phyloP scores from a whole-genome alignment of 768 basidiomycete species.

The Pleurotus salmoneostramineus region DNA sequence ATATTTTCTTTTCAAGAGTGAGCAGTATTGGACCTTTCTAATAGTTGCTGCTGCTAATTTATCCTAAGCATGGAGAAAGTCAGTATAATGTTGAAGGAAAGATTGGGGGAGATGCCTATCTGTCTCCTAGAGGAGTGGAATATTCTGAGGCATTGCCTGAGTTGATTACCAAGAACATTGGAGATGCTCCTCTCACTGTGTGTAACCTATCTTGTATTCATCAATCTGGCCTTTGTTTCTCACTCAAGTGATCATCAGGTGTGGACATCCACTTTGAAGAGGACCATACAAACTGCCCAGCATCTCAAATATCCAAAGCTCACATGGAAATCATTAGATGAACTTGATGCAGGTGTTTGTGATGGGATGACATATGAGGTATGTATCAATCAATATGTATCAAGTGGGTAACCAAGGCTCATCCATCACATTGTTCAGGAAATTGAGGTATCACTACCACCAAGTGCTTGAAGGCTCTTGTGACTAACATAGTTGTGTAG shows the following conservation, averaged over 20 bases:
- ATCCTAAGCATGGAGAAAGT: conserved; percentile 87
- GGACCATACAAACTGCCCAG: conserved; percentile 89
- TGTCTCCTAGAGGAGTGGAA: conserved; percentile 80
- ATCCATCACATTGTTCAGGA: conserved; percentile 38
- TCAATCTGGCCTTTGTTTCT: conserved; percentile 2
- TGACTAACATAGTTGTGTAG: conserved; percentile 32
- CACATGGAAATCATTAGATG: conserved; percentile 98
- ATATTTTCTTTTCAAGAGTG: conserved; percentile 94
- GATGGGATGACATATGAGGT: conserved; percentile 98
- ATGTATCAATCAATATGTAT: not conserved
- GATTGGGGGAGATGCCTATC: conserved; percentile 93
- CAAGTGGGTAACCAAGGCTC: not conserved
- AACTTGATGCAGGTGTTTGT: conserved; percentile 97
- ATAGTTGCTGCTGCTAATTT: too few species aligned
- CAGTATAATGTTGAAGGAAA: conserved; percentile 95
- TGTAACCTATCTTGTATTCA: conserved; percentile 15
- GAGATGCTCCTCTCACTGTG: conserved; percentile 83
- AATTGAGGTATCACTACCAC: conserved; percentile 68
- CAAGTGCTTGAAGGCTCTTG: not conserved
- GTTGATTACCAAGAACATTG: conserved; percentile 87
- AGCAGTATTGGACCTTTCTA: conserved; percentile 28
- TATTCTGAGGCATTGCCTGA: conserved; percentile 86
- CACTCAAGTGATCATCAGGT: conserved; percentile 45
- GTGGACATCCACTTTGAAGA: conserved; percentile 96
- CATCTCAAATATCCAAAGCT: conserved; percentile 82